Base-by-base conservation (phyloP, 306 rosid species). In the Sophora flavescens region DNA sequence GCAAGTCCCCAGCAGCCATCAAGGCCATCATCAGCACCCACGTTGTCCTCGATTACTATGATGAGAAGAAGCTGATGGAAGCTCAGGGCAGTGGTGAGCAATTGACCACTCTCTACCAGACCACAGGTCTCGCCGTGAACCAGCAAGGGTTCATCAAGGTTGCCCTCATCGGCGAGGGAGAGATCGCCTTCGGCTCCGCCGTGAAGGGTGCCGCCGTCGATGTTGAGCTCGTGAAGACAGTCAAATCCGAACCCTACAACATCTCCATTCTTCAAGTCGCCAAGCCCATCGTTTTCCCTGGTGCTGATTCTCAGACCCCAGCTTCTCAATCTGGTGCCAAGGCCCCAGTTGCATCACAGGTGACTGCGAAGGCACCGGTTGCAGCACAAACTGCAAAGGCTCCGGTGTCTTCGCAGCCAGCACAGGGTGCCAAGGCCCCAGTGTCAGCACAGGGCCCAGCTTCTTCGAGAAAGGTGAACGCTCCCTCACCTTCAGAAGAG, bases 81-180 rank as follows among this genome's bases (percentile, higher is more conserved):
- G 83, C 84, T 0, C 41, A 38, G 0, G 63, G 28, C 0, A 63
- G 59, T 7, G 17, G 11, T 11, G 2, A 84, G 3, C 7, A 3
- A 3, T 26, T 93, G 14, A 82, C 98, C 18, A 88, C 96, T 11
- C 76, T 93, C 33, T 88, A 60, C 76, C 95, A 93, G 11, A 5
- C 93, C 45, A 70, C 86, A 10, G 95, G 97, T 5, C 1, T 28
- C 0, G 93, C 98, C 8, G 6, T 0, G 0, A 22, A 56, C 32
- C 62, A 70, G 0, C 84, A 88, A 53, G 97, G 98, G 0, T 88
- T 86, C 77, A 0, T 93, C 68, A 80, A 74, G 36, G 86, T 84
- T 6, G 26, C 51, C 0, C 36, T 74, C 0, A 0, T 84, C 2
- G 84, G 83, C 3, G 89, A 86, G 28, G 91, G 91, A 0, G 84